Percentiles rank a stretch among this genome's conserved stretches.
These are phyloP conservation scores for Jaenimonas drosophilae DNA, from an alignment of 208 protist genomes.

Conservation along the genomic window DNA sequence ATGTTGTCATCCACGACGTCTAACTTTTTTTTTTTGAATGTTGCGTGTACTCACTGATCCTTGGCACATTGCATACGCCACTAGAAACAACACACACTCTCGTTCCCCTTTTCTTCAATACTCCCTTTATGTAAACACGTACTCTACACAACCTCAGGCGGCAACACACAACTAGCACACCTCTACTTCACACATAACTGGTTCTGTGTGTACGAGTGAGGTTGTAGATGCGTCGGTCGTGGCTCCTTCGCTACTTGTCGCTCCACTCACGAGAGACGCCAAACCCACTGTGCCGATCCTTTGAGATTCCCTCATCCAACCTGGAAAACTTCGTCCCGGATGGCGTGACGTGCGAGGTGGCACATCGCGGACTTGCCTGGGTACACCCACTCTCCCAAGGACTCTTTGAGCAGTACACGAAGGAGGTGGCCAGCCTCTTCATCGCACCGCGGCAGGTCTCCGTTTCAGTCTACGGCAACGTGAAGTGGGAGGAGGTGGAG, in stretches of 20 bases:
- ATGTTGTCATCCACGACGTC: background rate
- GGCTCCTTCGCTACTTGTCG: slow-evolving; percentile 47
- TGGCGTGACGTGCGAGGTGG: slow-evolving; percentile 75
- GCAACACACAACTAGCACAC: too few relatives aligned
- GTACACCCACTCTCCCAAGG: slow-evolving; percentile 77
- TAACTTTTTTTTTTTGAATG: slow-evolving; percentile 1
- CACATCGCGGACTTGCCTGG: slow-evolving; percentile 73
- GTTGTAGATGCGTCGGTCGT: too few relatives aligned
- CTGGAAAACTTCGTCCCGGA: slow-evolving; percentile 80
- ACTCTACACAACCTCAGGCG: too few relatives aligned
- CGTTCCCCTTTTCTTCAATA: slow-evolving; percentile 4
- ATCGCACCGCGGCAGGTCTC: slow-evolving; percentile 71
- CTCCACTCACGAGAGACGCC: slow-evolving; percentile 71
- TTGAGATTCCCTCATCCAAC: slow-evolving; percentile 50
- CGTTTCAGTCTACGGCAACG: slow-evolving; percentile 59
- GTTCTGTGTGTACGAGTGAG: too few relatives aligned
- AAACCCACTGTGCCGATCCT: slow-evolving; percentile 72
- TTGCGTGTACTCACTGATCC: too few relatives aligned
- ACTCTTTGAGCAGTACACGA: slow-evolving; percentile 83
- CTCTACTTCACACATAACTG: too few relatives aligned
- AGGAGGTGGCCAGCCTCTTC: slow-evolving; percentile 74
- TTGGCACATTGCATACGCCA: too few relatives aligned
- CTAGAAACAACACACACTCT: too few relatives aligned
- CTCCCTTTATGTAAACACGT: slow-evolving; percentile 5
- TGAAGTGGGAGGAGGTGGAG: slow-evolving; percentile 64